Conservation (phyloP, 805 yeast species). For the Kuraishia cidri region DNA sequence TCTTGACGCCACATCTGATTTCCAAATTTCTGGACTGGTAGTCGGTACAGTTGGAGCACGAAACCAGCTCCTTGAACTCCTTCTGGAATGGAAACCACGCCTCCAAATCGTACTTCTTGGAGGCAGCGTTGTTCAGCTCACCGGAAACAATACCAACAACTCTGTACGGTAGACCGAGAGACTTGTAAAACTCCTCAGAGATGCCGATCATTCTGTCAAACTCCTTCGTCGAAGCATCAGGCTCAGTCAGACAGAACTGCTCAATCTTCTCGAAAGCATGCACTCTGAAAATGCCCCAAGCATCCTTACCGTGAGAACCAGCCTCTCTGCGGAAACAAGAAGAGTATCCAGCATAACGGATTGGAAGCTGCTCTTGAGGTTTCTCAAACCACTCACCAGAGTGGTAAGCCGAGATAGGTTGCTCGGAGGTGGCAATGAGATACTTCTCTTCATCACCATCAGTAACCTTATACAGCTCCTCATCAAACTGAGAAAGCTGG, state of each 20-base stretch:
- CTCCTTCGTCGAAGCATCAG: slow-evolving; percentile 96
- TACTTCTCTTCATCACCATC: slow-evolving; percentile 98
- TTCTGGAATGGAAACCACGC: slow-evolving; percentile 99
- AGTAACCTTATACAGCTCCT: slow-evolving; percentile 91
- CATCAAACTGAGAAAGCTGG: slow-evolving; percentile 95
- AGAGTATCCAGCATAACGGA: slow-evolving; percentile 95
- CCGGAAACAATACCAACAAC: slow-evolving; percentile 98
- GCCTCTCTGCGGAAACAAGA: slow-evolving; percentile 99
- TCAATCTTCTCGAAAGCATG: slow-evolving; percentile 98
- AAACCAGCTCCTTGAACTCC: slow-evolving; percentile 96
- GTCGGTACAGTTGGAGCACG: slow-evolving; percentile 98
- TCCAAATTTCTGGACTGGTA: slow-evolving; percentile 98
- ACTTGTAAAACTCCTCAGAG: slow-evolving; percentile 89
- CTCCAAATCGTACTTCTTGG: slow-evolving; percentile 96
- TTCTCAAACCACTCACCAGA: slow-evolving; percentile 97
- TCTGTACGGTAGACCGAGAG: slow-evolving; percentile 89
- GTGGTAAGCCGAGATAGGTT: slow-evolving; percentile 97
- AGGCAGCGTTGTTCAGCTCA: slow-evolving; percentile 97
- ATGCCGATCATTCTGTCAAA: slow-evolving; percentile 90
- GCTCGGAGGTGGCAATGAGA: slow-evolving; percentile 97
- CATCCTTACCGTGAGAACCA: slow-evolving; percentile 98
- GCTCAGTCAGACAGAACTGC: slow-evolving; percentile 93
- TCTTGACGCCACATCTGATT: slow-evolving; percentile 97
- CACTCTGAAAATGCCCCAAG: slow-evolving; percentile 99
- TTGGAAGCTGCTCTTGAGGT: slow-evolving; percentile 93